phyloP scores from a whole-genome alignment of 1,139 yeast genomes.

The Yamadazyma membranifaciens region DNA sequence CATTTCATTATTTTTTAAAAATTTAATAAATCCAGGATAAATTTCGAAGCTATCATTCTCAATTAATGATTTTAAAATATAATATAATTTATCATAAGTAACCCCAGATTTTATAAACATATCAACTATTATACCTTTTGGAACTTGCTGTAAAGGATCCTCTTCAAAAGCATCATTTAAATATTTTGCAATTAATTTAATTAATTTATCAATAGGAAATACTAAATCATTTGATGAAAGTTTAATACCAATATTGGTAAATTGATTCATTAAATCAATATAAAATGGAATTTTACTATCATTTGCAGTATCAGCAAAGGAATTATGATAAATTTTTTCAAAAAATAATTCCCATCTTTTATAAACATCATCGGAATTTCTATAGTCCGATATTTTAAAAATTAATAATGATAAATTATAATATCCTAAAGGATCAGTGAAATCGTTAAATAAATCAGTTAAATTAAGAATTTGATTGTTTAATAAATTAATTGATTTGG shows the following conservation, averaged over 20 bases:
- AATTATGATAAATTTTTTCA: constrained; percentile 42
- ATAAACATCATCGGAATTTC: constrained; percentile 68
- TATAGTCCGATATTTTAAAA: constrained; percentile 79
- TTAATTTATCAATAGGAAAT: constrained; percentile 73
- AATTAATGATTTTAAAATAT: constrained; percentile 62
- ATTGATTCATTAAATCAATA: constrained; percentile 35
- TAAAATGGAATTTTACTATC: constrained; percentile 38
- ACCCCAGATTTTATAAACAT: constrained; percentile 78
- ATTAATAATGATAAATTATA: constrained; percentile 76
- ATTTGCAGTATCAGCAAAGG: constrained; percentile 26
- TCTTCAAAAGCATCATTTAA: constrained; percentile 37
- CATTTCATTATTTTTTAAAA: constrained; percentile 51
- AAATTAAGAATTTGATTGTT: constrained; percentile 67
- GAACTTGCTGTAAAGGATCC: constrained; percentile 45
- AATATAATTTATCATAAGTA: constrained; percentile 65
- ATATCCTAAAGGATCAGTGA: constrained; percentile 85
- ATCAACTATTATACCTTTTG: constrained; percentile 50
- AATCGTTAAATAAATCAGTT: constrained; percentile 80
- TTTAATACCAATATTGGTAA: constrained; percentile 44
- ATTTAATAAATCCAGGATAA: constrained; percentile 43
- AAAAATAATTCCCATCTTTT: constrained; percentile 70
- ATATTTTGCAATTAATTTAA: constrained; percentile 54
- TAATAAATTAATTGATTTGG: constrained; percentile 52
- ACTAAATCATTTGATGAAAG: constrained; percentile 60
- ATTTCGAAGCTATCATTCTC: constrained; percentile 59